Base-by-base conservation (phyloP, 2,329 filamentous ascomycete genomes). In the Biscogniauxia sp. region DNA sequence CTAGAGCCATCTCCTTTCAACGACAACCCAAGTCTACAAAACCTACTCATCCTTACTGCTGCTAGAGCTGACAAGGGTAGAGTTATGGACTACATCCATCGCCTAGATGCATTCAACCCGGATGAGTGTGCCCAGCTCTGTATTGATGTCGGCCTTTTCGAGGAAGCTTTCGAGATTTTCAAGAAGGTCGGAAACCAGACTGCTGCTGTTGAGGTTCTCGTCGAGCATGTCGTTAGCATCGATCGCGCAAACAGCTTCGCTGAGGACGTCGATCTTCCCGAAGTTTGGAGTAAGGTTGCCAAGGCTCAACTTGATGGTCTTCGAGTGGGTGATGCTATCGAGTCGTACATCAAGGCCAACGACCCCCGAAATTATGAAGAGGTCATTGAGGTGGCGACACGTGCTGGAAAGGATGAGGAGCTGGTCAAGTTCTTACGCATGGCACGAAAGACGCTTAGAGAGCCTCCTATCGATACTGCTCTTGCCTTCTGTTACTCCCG, bases 1-100 rank as follows among this genome's bases (percentile, higher is more conserved):
- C 82, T 99, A n/a, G 95, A 99, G 82, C 96, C 95, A n/a, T 96
- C 94, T 4, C 92, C 92, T 5, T 99, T 99, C 83, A 97, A 92
- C 71, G 96, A 99, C 79, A 99, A 99, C 77, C 87, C 92, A 72
- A 97, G 92, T 75, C 83, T 99, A 60, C 96, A 99, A 78, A 99
- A 99, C 77, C 80, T 99, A 62, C 86, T 99, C 63, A 92, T 99
- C 82, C 89, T 98, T 72, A 99, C 95, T 25, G 95, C 96, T 52
- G 93, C 93, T 69, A 97, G 97, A 81, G 93, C 95, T 13, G 96
- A 99, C 77, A 97, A 97, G 81, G 86, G 89, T 56, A 91, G 93
- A 70, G 88, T 99, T 60, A 96, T 97, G 87, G 91, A 94, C 74
- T 99, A 99, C 79, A 95, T 99, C 67, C 91, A 97, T 75, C 88